phyloP scores from a whole-genome alignment of 768 basidiomycete species.

The Tylopilus sp. region DNA sequence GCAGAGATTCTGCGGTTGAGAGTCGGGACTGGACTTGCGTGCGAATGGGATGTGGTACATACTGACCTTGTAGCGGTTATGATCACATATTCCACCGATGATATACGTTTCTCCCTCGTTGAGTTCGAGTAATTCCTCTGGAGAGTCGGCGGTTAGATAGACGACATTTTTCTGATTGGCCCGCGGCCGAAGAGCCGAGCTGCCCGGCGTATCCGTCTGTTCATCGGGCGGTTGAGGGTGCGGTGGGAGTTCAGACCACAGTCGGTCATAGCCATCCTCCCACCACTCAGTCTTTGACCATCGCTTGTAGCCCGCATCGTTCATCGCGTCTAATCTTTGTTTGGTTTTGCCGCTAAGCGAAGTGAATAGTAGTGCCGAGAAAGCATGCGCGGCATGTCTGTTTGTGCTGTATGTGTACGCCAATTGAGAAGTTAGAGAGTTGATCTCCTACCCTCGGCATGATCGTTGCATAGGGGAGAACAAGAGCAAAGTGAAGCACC shows the following conservation, averaged over 20 bases:
- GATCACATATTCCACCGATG: constrained; percentile 93
- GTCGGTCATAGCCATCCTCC: constrained; percentile 64
- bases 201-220: constrained; percentile 1
- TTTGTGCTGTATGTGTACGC: constrained; percentile 91
- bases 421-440: constrained; percentile 84
- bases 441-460: constrained; percentile 66
- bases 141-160: constrained; percentile 94
- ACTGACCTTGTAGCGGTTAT: constrained; percentile 89
- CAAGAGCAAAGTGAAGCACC: constrained; percentile 28
- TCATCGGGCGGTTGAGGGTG: background rate
- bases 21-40: constrained; percentile 14
- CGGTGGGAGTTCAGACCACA: constrained; percentile 47
- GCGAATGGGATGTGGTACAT: background rate
- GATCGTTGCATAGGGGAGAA: constrained; percentile 10
- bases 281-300: constrained; percentile 88
- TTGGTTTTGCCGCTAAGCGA: constrained; percentile 72
- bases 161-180: constrained; percentile 54
- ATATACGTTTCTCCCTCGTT: constrained; percentile 85
- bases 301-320: constrained; percentile 65
- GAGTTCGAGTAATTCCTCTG: constrained; percentile 80
- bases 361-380: constrained; percentile 72
- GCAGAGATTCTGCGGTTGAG: constrained; percentile 69
- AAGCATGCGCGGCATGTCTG: constrained; percentile 64
- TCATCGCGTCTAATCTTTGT: constrained; percentile 59
- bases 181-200: constrained; percentile 2